A percentile compares a stretch with the other conserved stretches of the same genome.
Conservation (phyloP, 2,329 filamentous ascomycete genomes). For the Exophiala sideris region DNA sequence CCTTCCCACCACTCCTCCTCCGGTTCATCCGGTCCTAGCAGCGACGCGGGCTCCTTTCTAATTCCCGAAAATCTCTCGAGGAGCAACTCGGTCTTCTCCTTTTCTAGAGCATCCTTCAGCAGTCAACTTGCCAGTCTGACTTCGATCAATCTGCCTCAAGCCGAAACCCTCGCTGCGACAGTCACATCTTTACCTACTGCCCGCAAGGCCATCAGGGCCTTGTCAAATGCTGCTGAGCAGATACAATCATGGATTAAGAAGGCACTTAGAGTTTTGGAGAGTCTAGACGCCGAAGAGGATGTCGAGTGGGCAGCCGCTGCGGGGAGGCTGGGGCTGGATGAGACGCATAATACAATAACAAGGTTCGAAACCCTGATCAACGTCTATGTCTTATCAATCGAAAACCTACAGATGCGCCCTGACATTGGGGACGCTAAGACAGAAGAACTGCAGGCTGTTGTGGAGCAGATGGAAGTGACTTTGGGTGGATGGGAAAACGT, state of each 20-base stretch:
- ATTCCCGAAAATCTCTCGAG: conserved; percentile 52
- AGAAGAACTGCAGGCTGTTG: conserved; percentile 69
- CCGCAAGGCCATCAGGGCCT: conserved; percentile 73
- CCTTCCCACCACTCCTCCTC: conserved; percentile 21
- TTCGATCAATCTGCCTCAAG: conserved; percentile 82
- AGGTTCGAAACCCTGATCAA: conserved; percentile 87
- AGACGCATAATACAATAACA: conserved; percentile 66
- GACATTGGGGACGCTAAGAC: conserved; percentile 71
- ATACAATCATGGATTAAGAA: conserved; percentile 93
- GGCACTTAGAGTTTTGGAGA: conserved; percentile 81
- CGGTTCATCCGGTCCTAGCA: conserved; percentile 24
- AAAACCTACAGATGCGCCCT: conserved; percentile 73
- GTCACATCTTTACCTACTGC: conserved; percentile 83
- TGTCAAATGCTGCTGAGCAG: conserved; percentile 85
- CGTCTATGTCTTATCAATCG: conserved; percentile 91
- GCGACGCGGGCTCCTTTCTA: conserved; percentile 41
- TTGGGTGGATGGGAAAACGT: conserved; percentile 81
- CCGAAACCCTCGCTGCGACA: conserved; percentile 74
- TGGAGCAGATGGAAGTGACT: conserved; percentile 85
- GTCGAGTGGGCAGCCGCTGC: conserved; percentile 94
- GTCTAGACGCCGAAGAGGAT: conserved; percentile 91
- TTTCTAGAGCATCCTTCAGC: conserved; percentile 87
- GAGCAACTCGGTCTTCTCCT: conserved; percentile 85
- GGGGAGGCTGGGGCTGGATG: conserved; percentile 56
- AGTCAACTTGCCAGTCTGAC: conserved; percentile 91